Base-by-base conservation (phyloP, 331 rosid species). In the Saraca asoca region DNA sequence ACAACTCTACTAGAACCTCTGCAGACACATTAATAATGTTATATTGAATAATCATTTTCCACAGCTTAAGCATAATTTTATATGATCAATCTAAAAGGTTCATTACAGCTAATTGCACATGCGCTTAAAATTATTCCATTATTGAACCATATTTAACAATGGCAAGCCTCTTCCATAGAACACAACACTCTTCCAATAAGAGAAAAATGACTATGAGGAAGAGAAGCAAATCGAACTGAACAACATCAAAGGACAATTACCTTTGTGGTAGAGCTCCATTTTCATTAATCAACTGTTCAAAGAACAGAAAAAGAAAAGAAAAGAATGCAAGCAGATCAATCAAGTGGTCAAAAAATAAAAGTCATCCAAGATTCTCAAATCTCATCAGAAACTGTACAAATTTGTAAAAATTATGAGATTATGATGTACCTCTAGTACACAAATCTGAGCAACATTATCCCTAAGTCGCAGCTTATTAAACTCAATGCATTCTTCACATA, bases 401-500 rank as follows among this genome's bases (percentile, higher is more conserved):
- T 12, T 17, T 56, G 52, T 6, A 54, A 48, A 16, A 43, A 38
- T 38, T 34, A 70, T 11, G 15, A 33, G 59, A 68, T 56, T 53
- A 31, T 51, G 29, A 68, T 7, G 24, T 83, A 90, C 98, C 97
- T 93, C 90, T 44, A 93, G 79, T 62, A 93, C 91, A 77, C 96
- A 88, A 79, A 93, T 82, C 78, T 93, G 95, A 51, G 90, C 95
- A 19, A 93, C 95, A 81, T 93, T 93, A 78, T 90, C 96, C 74
- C 98, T 85, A 31, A 93, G 97, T 70, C 98, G 95, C 76, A 93
- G 81, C 77, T 83, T 85, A 83, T 75, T 84, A 79, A 82, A 93
- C 78, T 90, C 97, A 18, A 93, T 84, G 83, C 53, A 68, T 75
- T 90, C 96, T 79, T 93, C 97, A 73, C 83, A 80, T 58, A 85